Evolutionary conservation across 2,329 filamentous ascomycete species (phyloP).

Genomic region (Ophiosphaerella narmari): DNA sequence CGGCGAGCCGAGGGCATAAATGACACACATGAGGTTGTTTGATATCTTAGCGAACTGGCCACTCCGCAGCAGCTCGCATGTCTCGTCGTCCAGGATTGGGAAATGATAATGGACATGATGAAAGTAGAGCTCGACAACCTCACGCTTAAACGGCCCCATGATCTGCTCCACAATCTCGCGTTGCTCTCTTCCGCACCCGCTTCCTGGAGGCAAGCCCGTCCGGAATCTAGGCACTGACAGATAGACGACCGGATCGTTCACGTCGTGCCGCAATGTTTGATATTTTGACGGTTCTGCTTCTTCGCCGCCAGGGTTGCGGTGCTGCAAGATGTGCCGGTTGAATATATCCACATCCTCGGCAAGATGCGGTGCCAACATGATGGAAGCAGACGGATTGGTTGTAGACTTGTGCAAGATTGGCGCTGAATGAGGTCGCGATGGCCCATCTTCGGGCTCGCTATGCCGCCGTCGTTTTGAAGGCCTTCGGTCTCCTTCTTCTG

Average conservation of each 20-base stretch:
- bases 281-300: slow-evolving; percentile 48
- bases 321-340: slow-evolving; percentile 45
- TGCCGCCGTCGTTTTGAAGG: slow-evolving; percentile 34
- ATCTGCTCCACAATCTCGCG: slow-evolving; percentile 49
- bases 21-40: slow-evolving; percentile 45
- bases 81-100: slow-evolving; percentile 47
- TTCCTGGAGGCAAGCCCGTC: slow-evolving; percentile 48
- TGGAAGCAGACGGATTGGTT: slow-evolving; percentile 41
- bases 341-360: slow-evolving; percentile 50
- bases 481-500: slow-evolving; percentile 27
- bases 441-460: slow-evolving; percentile 30
- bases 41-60: slow-evolving; percentile 43
- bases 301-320: slow-evolving; percentile 28
- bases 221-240: slow-evolving; percentile 56
- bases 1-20: slow-evolving; percentile 45
- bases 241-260: slow-evolving; percentile 48
- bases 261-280: slow-evolving; percentile 55
- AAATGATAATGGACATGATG: slow-evolving; percentile 44
- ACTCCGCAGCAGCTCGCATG: slow-evolving; percentile 39
- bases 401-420: slow-evolving; percentile 35
- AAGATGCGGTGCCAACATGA: slow-evolving; percentile 48
- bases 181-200: slow-evolving; percentile 45
- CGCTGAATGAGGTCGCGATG: slow-evolving; percentile 27
- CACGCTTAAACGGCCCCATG: slow-evolving; percentile 43
- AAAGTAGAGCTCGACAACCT: slow-evolving; percentile 54